Percentiles rank a stretch among this genome's conserved stretches.
phyloP scores from a whole-genome alignment of 257 asterid genomes.

The Echium plantagineum region DNA sequence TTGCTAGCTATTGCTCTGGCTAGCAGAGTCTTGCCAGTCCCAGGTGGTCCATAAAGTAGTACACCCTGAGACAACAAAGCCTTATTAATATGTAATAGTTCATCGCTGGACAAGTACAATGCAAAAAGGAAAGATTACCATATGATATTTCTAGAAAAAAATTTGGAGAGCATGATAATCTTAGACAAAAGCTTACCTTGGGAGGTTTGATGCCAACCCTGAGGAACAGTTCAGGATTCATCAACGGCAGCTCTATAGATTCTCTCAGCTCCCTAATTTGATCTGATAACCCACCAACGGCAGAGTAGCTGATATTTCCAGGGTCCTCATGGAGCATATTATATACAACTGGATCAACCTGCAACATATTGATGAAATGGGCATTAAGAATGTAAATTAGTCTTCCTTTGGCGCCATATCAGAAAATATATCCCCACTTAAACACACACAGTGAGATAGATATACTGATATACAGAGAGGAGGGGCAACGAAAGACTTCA shows the following conservation, averaged over 20 bases:
- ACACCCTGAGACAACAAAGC: conserved; percentile 51
- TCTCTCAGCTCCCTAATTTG: conserved; percentile 92
- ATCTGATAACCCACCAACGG: conserved; percentile 94
- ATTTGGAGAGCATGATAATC: conserved; percentile 2
- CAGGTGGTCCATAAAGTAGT: conserved; percentile 98
- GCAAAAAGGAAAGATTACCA: neutral
- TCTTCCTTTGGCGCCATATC: neutral
- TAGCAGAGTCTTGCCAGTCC: conserved; percentile 93
- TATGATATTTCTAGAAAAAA: conserved; percentile 2
- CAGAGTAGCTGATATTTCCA: conserved; percentile 93
- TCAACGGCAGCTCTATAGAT: conserved; percentile 81
- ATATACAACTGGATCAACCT: conserved; percentile 96
- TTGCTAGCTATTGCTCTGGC: conserved; percentile 98
- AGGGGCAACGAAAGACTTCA: conserved; percentile 6
- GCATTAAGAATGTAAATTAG: conserved; percentile 1
- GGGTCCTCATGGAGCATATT: conserved; percentile 99
- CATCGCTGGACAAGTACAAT: neutral
- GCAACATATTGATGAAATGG: conserved; percentile 14
- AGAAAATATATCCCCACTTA: too few relatives aligned
- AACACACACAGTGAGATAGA: neutral
- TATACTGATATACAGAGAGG: too few relatives aligned
- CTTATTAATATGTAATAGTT: neutral
- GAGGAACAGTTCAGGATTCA: conserved; percentile 93
- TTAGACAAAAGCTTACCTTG: conserved; percentile 34
- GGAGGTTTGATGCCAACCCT: conserved; percentile 97